Percentiles rank a stretch among this genome's conserved stretches.
Evolutionary conservation across 257 asterid species (phyloP).

Genomic region (Solanum piurae): DNA sequence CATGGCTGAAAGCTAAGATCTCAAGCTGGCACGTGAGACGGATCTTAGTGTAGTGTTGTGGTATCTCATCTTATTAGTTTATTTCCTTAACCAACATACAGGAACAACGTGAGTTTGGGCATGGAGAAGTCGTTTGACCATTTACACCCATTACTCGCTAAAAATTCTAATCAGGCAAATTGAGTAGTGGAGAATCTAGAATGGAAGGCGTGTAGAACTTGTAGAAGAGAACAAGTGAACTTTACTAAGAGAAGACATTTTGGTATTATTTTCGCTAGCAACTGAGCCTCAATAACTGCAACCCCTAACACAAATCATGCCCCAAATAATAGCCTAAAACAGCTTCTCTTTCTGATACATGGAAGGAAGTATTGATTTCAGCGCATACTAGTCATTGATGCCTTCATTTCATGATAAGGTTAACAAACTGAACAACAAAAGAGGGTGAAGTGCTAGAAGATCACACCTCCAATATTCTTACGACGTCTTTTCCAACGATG

Average conservation of each 20-base stretch:
- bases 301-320: background rate
- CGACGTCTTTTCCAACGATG: constrained; percentile 51
- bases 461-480: constrained; percentile 57
- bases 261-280: background rate
- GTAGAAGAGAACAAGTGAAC: background rate
- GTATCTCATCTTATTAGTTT: background rate
- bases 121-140: background rate
- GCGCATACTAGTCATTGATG: background rate
- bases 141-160: background rate
- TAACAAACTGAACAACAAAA: background rate
- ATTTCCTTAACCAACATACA: background rate
- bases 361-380: background rate
- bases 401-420: background rate
- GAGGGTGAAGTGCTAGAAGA: background rate
- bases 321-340: background rate
- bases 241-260: background rate
- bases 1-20: background rate
- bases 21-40: background rate
- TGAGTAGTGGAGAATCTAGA: background rate
- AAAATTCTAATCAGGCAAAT: background rate
- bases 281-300: background rate
- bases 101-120: background rate
- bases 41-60: background rate
- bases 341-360: background rate
- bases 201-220: background rate